Percentiles rank a stretch among this genome's conserved stretches.
Evolutionary conservation across 2,329 filamentous ascomycete genomes (phyloP).

Genomic region (Aspergillus caelatus): DNA sequence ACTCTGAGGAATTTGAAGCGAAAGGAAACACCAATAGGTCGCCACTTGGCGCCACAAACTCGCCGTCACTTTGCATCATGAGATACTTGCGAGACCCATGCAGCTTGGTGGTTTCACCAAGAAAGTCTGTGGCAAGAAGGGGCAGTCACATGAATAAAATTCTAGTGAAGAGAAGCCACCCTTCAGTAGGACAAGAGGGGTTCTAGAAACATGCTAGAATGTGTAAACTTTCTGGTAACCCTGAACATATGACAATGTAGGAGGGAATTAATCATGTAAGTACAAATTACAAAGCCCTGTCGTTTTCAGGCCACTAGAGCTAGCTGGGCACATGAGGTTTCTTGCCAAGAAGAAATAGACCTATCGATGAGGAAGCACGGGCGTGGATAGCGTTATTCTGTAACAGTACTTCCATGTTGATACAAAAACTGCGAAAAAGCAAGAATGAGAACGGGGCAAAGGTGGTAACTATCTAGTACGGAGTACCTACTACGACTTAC

Average conservation of each 20-base stretch:
- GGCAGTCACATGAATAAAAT: slow-evolving; percentile 13
- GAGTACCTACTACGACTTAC: background rate
- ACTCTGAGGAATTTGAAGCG: background rate
- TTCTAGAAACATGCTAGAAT: slow-evolving; percentile 22
- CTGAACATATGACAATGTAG: background rate
- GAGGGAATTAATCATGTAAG: no score
- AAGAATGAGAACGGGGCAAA: background rate
- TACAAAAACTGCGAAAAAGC: background rate
- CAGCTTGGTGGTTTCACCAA: slow-evolving; percentile 1
- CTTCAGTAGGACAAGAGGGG: background rate
- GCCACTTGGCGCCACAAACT: background rate
- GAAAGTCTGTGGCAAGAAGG: background rate
- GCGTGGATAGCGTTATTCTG: background rate
- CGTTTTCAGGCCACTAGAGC: background rate
- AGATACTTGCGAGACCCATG: background rate
- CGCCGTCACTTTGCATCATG: background rate
- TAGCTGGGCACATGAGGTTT: background rate
- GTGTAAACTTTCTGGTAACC: background rate
- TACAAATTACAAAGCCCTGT: no score
- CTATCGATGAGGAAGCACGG: background rate
- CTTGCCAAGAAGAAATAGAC: background rate
- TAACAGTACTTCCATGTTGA: background rate
- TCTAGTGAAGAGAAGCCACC: background rate
- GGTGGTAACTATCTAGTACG: background rate
- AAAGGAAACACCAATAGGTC: background rate